These are phyloP conservation scores for Sugiyamaella valdiviana DNA, from an alignment of 805 yeast genomes.

Conservation along the genomic window DNA sequence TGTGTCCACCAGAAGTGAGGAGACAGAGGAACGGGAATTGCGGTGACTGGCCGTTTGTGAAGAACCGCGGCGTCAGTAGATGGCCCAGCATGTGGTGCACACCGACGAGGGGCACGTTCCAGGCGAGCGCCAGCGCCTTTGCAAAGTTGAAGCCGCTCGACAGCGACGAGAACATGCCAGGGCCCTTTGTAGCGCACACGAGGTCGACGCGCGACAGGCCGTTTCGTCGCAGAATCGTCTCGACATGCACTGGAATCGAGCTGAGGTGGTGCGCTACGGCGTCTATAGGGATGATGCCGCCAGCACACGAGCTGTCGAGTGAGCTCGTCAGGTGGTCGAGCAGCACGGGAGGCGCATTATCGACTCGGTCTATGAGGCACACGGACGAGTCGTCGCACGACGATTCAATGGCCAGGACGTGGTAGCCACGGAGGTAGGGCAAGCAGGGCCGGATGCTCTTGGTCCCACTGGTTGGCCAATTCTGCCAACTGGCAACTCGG, in stretches of 20 bases:
- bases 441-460: not conserved
- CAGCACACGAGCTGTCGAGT: conserved; percentile 55
- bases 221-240: conserved; percentile 35
- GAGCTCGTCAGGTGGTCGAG: conserved; percentile 60
- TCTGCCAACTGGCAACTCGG: not conserved
- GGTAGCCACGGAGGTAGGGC: conserved; percentile 14
- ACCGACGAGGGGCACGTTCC: conserved; percentile 73
- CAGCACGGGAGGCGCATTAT: conserved; percentile 39
- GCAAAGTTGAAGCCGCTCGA: conserved; percentile 79
- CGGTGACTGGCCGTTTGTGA: conserved; percentile 41
- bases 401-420: conserved; percentile 79
- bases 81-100: conserved; percentile 98
- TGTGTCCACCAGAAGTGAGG: conserved; percentile 90
- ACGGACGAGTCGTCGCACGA: conserved; percentile 96
- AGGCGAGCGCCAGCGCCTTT: conserved; percentile 75
- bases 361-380: conserved; percentile 55
- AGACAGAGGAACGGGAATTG: conserved; percentile 70
- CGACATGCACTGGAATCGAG: conserved; percentile 47
- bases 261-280: conserved; percentile 77
- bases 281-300: conserved; percentile 83
- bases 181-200: conserved; percentile 89
- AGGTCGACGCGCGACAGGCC: conserved; percentile 44
- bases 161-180: conserved; percentile 91
- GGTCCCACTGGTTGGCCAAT: not conserved
- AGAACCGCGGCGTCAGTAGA: conserved; percentile 57